Evolutionary conservation across 2,329 filamentous ascomycete genomes (phyloP).

Genomic region (Graphilbum sp.): DNA sequence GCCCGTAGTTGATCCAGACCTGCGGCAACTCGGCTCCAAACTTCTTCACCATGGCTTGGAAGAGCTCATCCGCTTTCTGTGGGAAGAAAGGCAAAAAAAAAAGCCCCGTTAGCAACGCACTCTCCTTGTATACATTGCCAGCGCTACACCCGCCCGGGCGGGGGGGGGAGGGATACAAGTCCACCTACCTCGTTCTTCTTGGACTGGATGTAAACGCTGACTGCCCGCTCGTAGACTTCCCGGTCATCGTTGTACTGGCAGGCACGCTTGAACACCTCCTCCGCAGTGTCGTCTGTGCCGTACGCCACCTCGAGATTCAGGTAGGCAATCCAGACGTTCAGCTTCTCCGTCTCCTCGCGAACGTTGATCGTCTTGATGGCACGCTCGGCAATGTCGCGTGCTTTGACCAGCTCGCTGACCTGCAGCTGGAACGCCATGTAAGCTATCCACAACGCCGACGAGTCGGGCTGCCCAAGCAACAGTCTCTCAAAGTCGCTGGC

Average conservation of each 20-base stretch:
- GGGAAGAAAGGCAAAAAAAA: no score
- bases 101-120: neutral
- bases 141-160: no score
- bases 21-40: constrained; percentile 64
- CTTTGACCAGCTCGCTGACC: constrained; percentile 74
- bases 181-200: constrained; percentile 61
- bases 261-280: constrained; percentile 78
- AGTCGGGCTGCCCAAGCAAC: constrained; percentile 80
- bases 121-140: no score
- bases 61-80: constrained; percentile 77
- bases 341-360: constrained; percentile 77
- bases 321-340: constrained; percentile 89
- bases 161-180: no score
- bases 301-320: constrained; percentile 91
- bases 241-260: constrained; percentile 88
- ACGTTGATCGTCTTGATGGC: constrained; percentile 85
- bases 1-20: constrained; percentile 89
- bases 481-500: constrained; percentile 87
- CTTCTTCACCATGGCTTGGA: constrained; percentile 76
- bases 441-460: constrained; percentile 82
- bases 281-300: constrained; percentile 64
- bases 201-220: constrained; percentile 89
- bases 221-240: constrained; percentile 75
- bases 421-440: constrained; percentile 99
- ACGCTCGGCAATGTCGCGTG: constrained; percentile 76